These are phyloP conservation scores for Tricholoma flavovirens DNA, from an alignment of 768 basidiomycete species.

Conservation along the genomic window DNA sequence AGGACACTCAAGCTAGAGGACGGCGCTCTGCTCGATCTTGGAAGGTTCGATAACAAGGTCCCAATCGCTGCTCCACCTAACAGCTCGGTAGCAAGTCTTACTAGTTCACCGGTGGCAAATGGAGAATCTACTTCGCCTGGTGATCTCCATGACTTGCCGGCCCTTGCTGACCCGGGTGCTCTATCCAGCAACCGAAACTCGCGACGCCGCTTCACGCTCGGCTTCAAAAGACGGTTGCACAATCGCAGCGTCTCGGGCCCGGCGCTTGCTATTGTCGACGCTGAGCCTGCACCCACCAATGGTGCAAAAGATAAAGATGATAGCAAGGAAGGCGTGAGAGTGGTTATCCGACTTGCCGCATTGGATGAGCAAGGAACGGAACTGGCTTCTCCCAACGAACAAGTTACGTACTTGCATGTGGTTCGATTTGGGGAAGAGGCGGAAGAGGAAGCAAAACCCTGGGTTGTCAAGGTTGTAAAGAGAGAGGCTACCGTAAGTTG, in stretches of 20 bases:
- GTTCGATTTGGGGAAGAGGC: conserved; percentile 54
- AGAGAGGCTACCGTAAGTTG: conserved; percentile 73
- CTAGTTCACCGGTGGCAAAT: not conserved
- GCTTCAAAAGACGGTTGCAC: conserved; percentile 55
- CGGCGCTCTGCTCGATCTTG: conserved; percentile 75
- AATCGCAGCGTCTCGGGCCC: conserved; percentile 62
- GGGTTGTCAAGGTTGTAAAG: conserved; percentile 91
- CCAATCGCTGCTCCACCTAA: conserved; percentile 18
- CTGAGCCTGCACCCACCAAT: conserved; percentile 37
- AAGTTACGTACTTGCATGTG: conserved; percentile 84
- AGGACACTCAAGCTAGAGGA: conserved; percentile 68
- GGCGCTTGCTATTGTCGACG: conserved; percentile 74
- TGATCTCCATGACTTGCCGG: not conserved
- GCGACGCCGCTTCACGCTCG: conserved; percentile 60
- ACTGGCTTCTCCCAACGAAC: conserved; percentile 71
- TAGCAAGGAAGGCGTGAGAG: conserved; percentile 62
- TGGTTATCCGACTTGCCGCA: conserved; percentile 76
- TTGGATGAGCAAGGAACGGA: conserved; percentile 70
- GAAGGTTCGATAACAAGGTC: conserved; percentile 52
- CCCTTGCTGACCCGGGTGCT: conserved; percentile 8
- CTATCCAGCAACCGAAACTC: conserved; percentile 13
- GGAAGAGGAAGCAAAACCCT: conserved; percentile 59
- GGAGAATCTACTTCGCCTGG: conserved; percentile 10
- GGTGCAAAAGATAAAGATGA: conserved; percentile 34
- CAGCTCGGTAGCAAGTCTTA: conserved; percentile 9